Conservation (phyloP, 257 asterid species). For the Primulina tabacum region DNA sequence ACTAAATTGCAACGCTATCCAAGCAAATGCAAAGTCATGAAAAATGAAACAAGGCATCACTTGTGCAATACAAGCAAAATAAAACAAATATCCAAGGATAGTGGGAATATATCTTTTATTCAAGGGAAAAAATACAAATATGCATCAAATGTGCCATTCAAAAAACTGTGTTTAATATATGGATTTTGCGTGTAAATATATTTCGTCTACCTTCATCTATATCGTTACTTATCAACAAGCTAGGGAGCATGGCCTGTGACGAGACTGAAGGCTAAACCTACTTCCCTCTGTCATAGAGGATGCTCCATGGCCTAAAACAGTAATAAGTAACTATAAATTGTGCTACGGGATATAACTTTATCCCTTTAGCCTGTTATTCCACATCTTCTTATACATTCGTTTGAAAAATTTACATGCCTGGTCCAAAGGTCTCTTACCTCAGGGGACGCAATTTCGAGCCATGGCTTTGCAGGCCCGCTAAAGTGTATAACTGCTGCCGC, state of each 20-base stretch:
- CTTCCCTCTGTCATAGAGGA: constrained; percentile 76
- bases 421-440: constrained; percentile 62
- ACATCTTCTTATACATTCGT: constrained; percentile 49
- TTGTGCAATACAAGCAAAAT: neutral
- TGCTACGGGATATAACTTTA: neutral
- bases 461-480: constrained; percentile 93
- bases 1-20: too few species aligned
- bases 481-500: constrained; percentile 74
- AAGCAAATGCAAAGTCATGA: neutral
- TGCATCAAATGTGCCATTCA: constrained; percentile 19
- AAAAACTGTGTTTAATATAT: constrained; percentile 26
- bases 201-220: constrained; percentile 34
- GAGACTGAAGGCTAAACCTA: constrained; percentile 88
- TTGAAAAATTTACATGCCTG: constrained; percentile 65
- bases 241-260: constrained; percentile 35
- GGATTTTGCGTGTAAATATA: constrained; percentile 21
- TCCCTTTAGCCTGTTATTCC: constrained; percentile 44
- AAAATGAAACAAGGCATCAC: neutral
- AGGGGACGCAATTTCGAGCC: constrained; percentile 67
- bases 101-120: neutral
- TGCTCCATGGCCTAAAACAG: constrained; percentile 29
- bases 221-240: constrained; percentile 27
- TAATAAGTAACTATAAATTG: constrained; percentile 16
- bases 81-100: neutral
- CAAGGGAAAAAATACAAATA: neutral